Percentiles rank a stretch among this genome's conserved stretches.
Conservation (phyloP, 495 filamentous ascomycete genomes). For the Penicillium argentinense region DNA sequence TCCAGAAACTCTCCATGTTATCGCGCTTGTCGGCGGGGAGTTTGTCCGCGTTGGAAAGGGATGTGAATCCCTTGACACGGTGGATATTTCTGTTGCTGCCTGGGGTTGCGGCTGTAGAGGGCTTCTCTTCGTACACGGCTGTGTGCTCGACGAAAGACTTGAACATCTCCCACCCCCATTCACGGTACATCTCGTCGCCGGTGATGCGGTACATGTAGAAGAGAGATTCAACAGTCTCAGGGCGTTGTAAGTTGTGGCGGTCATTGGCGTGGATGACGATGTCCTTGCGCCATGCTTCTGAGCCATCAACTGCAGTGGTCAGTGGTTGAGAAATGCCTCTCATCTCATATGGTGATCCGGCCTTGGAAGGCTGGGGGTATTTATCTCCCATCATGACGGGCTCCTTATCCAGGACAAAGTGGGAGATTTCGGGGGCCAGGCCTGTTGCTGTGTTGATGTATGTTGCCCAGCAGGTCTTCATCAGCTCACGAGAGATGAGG, state of each 20-base stretch:
- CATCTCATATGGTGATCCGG: constrained; percentile 27
- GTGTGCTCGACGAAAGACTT: constrained; percentile 84
- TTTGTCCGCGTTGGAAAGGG: constrained; percentile 70
- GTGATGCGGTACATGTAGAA: constrained; percentile 99
- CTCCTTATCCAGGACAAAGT: constrained; percentile 71
- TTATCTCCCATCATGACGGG: constrained; percentile 41
- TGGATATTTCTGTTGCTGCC: constrained; percentile 1
- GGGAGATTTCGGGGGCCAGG: constrained; percentile 87
- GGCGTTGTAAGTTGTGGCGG: constrained; percentile 90
- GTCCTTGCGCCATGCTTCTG: constrained; percentile 63
- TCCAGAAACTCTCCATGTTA: constrained; percentile 96
- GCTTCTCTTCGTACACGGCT: constrained; percentile 60
- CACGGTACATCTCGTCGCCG: constrained; percentile 81
- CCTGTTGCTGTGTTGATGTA: constrained; percentile 85
- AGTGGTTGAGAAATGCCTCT: constrained; percentile 35
- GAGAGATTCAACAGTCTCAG: constrained; percentile 91
- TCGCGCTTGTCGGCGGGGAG: constrained; percentile 65
- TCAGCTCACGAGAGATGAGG: constrained; percentile 79
- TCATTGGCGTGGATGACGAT: constrained; percentile 74
- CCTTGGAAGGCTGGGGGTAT: constrained; percentile 35
- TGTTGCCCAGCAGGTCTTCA: constrained; percentile 97
- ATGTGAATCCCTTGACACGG: constrained; percentile 68
- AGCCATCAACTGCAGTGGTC: constrained; percentile 20
- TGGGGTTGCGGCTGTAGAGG: constrained; percentile 2
- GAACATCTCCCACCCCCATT: constrained; percentile 99